Conservation (phyloP, 176 grass and related monocot species). For the Oryza nivara region DNA sequence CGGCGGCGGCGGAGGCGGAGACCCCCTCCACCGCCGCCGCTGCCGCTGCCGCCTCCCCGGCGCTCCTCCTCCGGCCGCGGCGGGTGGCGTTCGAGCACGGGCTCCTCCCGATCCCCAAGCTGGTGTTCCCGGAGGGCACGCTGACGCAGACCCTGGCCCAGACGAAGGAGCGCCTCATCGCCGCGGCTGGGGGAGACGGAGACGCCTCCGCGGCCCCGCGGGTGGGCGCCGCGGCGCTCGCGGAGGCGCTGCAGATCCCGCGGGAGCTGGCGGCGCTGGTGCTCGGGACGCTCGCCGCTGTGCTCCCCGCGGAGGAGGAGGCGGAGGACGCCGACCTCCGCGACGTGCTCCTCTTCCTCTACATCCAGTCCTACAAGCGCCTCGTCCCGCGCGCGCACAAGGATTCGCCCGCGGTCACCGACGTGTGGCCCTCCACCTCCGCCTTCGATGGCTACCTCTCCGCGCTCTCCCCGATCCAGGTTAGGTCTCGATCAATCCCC, state of each 20-base stretch:
- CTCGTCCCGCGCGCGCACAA: constrained; percentile 82
- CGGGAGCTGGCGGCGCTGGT: constrained; percentile 65
- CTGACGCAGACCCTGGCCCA: constrained; percentile 64
- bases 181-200: neutral
- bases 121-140: constrained; percentile 74
- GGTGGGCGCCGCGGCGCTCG: constrained; percentile 58
- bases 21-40: neutral
- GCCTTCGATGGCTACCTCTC: constrained; percentile 92
- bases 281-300: constrained; percentile 81
- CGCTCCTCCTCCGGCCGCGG: constrained; percentile 77
- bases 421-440: constrained; percentile 95
- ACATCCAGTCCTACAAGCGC: constrained; percentile 92
- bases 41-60: constrained; percentile 19
- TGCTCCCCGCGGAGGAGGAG: constrained; percentile 62
- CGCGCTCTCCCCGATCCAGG: constrained; percentile 93
- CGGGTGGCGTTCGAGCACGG: constrained; percentile 94
- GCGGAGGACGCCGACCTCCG: constrained; percentile 54
- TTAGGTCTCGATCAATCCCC: constrained; percentile 28
- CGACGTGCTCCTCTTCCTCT: constrained; percentile 89
- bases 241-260: constrained; percentile 90
- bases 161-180: constrained; percentile 58
- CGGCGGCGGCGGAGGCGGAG: constrained; percentile 27
- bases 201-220: constrained; percentile 4
- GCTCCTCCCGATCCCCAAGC: constrained; percentile 85
- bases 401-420: constrained; percentile 79